Evolutionary conservation across 225 moss, liverwort and hornwort genomes (phyloP).

Genomic region (Pseudisothecium myosuroides): DNA sequence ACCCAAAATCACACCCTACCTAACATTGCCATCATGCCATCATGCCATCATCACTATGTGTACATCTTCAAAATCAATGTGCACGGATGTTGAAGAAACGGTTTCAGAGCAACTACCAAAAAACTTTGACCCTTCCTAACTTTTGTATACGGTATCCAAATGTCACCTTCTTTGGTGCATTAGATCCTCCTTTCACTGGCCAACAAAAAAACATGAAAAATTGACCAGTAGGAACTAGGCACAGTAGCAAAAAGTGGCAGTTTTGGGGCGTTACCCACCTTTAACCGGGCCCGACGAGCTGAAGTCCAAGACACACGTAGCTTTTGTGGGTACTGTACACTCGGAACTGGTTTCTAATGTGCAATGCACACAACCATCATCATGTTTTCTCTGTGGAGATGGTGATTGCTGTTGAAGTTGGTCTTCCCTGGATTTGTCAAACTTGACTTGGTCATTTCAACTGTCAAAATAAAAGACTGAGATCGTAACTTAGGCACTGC

Average conservation of each 20-base stretch:
- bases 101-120: neutral
- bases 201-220: neutral
- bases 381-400: neutral
- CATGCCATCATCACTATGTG: rapidly evolving
- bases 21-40: neutral
- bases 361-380: too few relatives aligned
- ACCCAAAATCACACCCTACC: rapidly evolving
- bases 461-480: neutral
- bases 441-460: neutral
- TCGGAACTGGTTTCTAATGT: too few relatives aligned
- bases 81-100: neutral
- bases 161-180: neutral
- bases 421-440: neutral
- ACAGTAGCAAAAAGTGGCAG: neutral
- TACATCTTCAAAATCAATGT: neutral
- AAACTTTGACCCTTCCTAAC: neutral
- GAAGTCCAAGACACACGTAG: neutral
- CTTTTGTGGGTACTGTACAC: too few relatives aligned
- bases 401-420: neutral
- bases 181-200: neutral
- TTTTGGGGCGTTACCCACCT: neutral
- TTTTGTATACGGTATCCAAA: neutral
- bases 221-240: rapidly evolving
- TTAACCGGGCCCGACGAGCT: rapidly evolving
- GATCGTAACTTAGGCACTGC: neutral